Conservation (phyloP, 2,329 filamentous ascomycete species). For the Fusarium sp. region DNA sequence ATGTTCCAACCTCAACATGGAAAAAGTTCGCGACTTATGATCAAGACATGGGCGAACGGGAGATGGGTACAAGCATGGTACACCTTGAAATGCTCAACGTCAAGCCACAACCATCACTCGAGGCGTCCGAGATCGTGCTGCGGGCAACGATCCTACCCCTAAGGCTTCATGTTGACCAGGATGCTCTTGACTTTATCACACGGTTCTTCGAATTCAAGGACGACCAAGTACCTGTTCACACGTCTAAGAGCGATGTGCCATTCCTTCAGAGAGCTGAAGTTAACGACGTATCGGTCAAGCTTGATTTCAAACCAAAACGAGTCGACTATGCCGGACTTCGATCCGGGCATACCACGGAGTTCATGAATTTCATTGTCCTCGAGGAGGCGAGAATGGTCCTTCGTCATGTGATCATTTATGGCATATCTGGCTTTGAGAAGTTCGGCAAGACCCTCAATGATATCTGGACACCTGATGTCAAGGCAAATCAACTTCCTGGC, state of each 20-base stretch:
- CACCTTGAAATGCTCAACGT: slow-evolving; percentile 91
- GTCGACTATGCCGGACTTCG: slow-evolving; percentile 94
- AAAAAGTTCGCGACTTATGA: slow-evolving; percentile 97
- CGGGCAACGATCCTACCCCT: slow-evolving; percentile 84
- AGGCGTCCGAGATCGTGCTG: slow-evolving; percentile 89
- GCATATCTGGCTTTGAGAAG: slow-evolving; percentile 89
- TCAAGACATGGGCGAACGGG: slow-evolving; percentile 85
- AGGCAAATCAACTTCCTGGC: slow-evolving; percentile 86
- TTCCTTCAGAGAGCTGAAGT: slow-evolving; percentile 94
- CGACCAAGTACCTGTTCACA: slow-evolving; percentile 67
- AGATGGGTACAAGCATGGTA: slow-evolving; percentile 89
- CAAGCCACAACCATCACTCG: slow-evolving; percentile 83
- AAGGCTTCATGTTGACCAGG: slow-evolving; percentile 94
- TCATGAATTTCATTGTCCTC: slow-evolving; percentile 98
- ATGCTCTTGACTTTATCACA: slow-evolving; percentile 95
- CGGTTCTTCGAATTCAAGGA: slow-evolving; percentile 99
- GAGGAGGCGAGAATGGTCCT: slow-evolving; percentile 89
- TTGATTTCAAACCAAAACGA: slow-evolving; percentile 98
- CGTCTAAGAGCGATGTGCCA: slow-evolving; percentile 76
- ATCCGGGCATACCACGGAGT: slow-evolving; percentile 94
- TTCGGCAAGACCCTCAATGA: slow-evolving; percentile 92
- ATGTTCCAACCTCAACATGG: slow-evolving; percentile 96
- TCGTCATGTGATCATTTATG: slow-evolving; percentile 91
- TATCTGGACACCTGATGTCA: slow-evolving; percentile 96
- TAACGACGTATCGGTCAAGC: slow-evolving; percentile 82